Evolutionary conservation across 2,329 filamentous ascomycete genomes (phyloP), one percentile per base, ranked within the genome.

Genomic region (Aulographum hederae): DNA sequence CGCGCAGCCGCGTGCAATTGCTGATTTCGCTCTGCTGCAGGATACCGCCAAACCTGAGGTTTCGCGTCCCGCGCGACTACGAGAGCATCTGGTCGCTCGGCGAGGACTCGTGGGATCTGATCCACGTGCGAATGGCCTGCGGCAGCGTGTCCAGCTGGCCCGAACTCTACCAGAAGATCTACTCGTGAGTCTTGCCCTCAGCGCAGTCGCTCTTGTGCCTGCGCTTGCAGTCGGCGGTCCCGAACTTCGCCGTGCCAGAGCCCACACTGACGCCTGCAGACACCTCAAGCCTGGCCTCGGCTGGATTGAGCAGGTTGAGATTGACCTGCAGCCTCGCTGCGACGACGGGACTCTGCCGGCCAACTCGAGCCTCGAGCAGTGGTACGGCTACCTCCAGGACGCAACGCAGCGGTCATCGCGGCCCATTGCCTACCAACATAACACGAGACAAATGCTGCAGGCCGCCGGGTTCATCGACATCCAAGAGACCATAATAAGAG

Each of bases 281-380:
- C 79, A 91, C 46, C 63, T 94, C 17, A 73, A 72, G 42, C 81
- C 82, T 2, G 74, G 75, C 2, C 65, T 60, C 26, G 86, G 85
- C 33, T 68, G 65, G 47, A 65, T 94, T 34, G 85, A 95, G 53
- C 82, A 92, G 42, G 69, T 92, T 30, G 86, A 95, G 50, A 77
- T 95, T 33, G 82, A 95, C 52, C 79, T 79, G 52, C 61, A 67
- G 30, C 81, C 82, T 13, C 70, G 70, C 32, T 78, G 72, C 45
- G 75, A 82, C 39, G 71, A 79, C 42, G 63, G 65, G 21, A 69
- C 69, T 1, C 54, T 78, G 11, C 61, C 67, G 8, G 40, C 53
- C 3, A 55, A 69, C 23, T 70, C 74, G 5, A 58, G 63, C 18
- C 56, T 86, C 12, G 53, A 60, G 28, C 57, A 69, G 42, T 93